Conservation (phyloP, 2,329 filamentous ascomycete genomes). For the Chaetothyriales sp. region DNA sequence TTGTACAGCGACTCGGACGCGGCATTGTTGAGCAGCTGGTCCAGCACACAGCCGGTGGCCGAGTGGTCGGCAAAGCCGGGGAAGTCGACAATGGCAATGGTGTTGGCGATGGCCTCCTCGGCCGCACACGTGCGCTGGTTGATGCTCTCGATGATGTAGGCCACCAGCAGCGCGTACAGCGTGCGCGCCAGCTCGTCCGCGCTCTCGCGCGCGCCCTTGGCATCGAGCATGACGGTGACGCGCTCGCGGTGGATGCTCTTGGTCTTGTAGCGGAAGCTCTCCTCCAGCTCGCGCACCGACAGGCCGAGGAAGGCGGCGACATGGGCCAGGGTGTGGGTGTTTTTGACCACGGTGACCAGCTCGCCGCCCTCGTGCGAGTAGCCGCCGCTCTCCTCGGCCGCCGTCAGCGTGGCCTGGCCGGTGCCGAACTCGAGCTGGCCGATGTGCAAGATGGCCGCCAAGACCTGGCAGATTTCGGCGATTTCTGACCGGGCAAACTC, state of each 20-base stretch:
- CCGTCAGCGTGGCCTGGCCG: constrained; percentile 61
- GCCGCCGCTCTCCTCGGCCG: constrained; percentile 82
- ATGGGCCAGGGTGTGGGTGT: constrained; percentile 75
- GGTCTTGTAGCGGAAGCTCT: constrained; percentile 84
- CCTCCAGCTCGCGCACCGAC: constrained; percentile 65
- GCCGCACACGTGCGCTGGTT: constrained; percentile 79
- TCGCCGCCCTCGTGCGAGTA: constrained; percentile 92
- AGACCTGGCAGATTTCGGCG: constrained; percentile 88
- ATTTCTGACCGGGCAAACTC: constrained; percentile 91
- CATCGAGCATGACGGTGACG: constrained; percentile 97
- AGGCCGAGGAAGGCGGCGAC: constrained; percentile 93
- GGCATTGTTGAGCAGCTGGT: constrained; percentile 89
- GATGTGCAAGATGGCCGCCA: constrained; percentile 91
- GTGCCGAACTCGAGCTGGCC: constrained; percentile 90
- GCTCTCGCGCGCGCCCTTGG: constrained; percentile 74
- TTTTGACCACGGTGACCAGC: constrained; percentile 73
- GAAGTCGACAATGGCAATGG: constrained; percentile 89
- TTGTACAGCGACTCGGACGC: constrained; percentile 88
- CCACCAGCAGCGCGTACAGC: constrained; percentile 83
- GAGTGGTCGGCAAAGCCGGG: constrained; percentile 81
- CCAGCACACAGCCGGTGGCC: constrained; percentile 70
- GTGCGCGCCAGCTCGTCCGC: constrained; percentile 90
- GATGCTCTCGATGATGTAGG: constrained; percentile 83
- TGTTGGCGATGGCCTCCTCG: constrained; percentile 83
- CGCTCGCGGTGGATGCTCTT: constrained; percentile 93